Base-by-base conservation (phyloP, 2,329 filamentous ascomycete species). In the Cryphonectria parasitica region DNA sequence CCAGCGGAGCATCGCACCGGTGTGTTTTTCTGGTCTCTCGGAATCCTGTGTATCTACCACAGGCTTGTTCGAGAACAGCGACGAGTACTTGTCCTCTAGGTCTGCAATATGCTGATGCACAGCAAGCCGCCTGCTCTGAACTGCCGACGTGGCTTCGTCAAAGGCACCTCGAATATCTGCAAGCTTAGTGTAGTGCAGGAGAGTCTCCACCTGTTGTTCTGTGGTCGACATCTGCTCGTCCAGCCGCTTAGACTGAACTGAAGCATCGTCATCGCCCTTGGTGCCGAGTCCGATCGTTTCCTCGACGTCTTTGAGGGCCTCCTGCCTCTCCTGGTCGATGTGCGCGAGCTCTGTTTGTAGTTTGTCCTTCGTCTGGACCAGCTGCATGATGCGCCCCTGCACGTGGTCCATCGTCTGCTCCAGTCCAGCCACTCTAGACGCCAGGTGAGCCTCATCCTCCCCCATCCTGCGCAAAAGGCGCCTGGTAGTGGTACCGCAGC, bases 391-490 rank as follows among this genome's bases (percentile, higher is more conserved):
- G 8, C 61, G 61, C 36, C 39, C 61, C 34, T 63, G 22, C 22
- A 63, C 36, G 13, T 63, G 61, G 10, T 28, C 19, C 61, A 45
- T 43, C 5, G 67, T 69, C 61, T 65, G 67, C 7, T 34, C 22
- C n/a, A 69, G 7, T 2, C 49, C 61, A 10, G 64, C 49, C 2
- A 34, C 10, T 61, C n/a, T 31, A 49, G 45, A 43, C 49, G 49
- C 49, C 67, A 69, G 36, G 36, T 69, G 25, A 15, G 17, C 28
- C 3, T 49, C 15, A 28, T 78, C 76, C 8, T 70, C 72, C 19
- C 76, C 75, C 11, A 78, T 62, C 28, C 76, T 71, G 49, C 72
- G 73, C 15, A 77, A 13, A 74, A 77, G 75, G 41, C 63, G 72
- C 39, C 72, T 64, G 31, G 74, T 74, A 39, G 72, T 36, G 17